Evolutionary conservation across 768 basidiomycete genomes (phyloP), one percentile per base, ranked within the genome.

Genomic region (Polyporus arcularius): DNA sequence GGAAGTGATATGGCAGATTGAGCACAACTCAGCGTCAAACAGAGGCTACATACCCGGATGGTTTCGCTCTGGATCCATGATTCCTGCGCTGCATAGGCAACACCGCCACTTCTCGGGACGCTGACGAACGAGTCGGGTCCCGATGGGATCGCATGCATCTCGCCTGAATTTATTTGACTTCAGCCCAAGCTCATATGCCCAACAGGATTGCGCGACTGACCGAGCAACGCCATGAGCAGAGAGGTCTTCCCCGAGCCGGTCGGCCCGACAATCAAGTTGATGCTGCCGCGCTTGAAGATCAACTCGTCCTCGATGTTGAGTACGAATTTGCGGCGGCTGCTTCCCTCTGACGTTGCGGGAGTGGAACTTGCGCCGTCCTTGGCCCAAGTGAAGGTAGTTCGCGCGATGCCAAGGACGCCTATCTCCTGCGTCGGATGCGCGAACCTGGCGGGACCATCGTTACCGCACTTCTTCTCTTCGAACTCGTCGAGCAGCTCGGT

Each of bases 31-130:
- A 14, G 4, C 14, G 41, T 94, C 80, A 4, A 91, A 89, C 79
- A 4, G 78, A 30, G 91, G 38, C 39, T 42, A 74, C 35, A 80
- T 72, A 84, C 86, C 68, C 75, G 78, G 51, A 91, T 89, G 0
- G 88, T 90, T 54, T 87, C 88, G 63, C 90, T 92, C 70, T 86
- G 82, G 2, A 92, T 85, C 90, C 90, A 95, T 4, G 88, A 84
- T 67, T 92, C 90, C 69, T 95, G 92, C 4, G 87, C 86, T 6
- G 87, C 88, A 69, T 90, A 92, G 3, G 90, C 85, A 39, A 94
- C 80, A 4, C 81, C 80, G 3, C 72, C 74, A 9, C 70, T 64
- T 15, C 81, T 70, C 15, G 92, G 8, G 8, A 94, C 80, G 62
- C 84, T 85, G 70, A 81, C 90, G 81, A 84, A 89, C 0, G 88